These are phyloP conservation scores for Blastobotrys ciferrii DNA, from an alignment of 1,139 yeast species.

Conservation along the genomic window DNA sequence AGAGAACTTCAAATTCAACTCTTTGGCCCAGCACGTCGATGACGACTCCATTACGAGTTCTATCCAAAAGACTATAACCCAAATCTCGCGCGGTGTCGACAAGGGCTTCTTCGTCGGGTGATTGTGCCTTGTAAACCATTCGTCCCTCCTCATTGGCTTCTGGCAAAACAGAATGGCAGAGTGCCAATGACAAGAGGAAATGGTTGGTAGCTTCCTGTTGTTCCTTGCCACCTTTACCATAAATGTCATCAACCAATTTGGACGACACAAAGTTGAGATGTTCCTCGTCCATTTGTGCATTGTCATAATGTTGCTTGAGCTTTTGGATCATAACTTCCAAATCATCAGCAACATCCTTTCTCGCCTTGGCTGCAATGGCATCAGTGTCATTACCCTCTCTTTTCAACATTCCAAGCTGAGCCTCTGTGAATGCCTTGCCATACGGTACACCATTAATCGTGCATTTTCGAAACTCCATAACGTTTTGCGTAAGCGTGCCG, in stretches of 20 bases:
- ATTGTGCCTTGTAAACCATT: slow-evolving; percentile 79
- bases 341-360: slow-evolving; percentile 54
- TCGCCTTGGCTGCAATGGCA: slow-evolving; percentile 30
- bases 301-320: slow-evolving; percentile 47
- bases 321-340: slow-evolving; percentile 59
- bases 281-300: slow-evolving; percentile 58
- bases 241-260: slow-evolving; percentile 20
- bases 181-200: slow-evolving; percentile 83
- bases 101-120: slow-evolving; percentile 98
- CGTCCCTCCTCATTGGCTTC: slow-evolving; percentile 59
- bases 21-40: slow-evolving; percentile 73
- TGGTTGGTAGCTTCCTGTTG: slow-evolving; percentile 60
- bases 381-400: slow-evolving; percentile 77
- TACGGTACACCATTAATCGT: slow-evolving; percentile 54
- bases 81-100: slow-evolving; percentile 91
- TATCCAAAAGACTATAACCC: slow-evolving; percentile 76
- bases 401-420: slow-evolving; percentile 85
- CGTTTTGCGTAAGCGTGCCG: slow-evolving; percentile 93
- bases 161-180: slow-evolving; percentile 90
- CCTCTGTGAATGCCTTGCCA: slow-evolving; percentile 94
- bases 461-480: slow-evolving; percentile 95
- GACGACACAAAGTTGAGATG: slow-evolving; percentile 43
- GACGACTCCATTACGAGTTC: slow-evolving; percentile 69
- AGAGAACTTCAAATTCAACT: slow-evolving; percentile 69
- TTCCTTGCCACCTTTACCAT: not conserved